Evolutionary conservation across 1,284 basidiomycete species (phyloP).

Genomic region (Apiotrichum laibachii): DNA sequence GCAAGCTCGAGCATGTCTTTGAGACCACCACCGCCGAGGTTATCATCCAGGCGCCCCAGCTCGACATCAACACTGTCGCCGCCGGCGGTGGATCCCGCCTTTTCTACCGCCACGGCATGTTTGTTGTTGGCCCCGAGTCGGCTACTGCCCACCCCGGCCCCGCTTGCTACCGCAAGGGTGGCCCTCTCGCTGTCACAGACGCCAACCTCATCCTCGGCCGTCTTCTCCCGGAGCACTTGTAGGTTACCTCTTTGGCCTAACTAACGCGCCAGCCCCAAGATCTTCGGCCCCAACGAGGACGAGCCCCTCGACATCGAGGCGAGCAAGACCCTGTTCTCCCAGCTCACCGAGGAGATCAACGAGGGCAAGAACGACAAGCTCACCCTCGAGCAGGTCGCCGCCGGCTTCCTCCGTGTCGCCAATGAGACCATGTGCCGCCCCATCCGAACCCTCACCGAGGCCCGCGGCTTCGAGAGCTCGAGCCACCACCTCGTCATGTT

Average conservation of each 20-base stretch:
- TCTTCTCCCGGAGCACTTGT: constrained; percentile 55
- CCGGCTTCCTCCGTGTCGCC: constrained; percentile 39
- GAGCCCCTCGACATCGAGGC: constrained; percentile 53
- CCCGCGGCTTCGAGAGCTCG: constrained; percentile 35
- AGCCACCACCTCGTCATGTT: constrained; percentile 41
- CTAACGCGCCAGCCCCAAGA: constrained; percentile 26
- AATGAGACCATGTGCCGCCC: constrained; percentile 47
- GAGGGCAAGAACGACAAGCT: constrained; percentile 28
- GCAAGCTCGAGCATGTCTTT: constrained; percentile 39
- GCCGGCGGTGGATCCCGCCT: constrained; percentile 47
- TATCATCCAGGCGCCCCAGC: constrained; percentile 72
- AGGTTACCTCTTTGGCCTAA: neutral
- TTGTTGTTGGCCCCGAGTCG: constrained; percentile 26
- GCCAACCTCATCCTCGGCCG: constrained; percentile 49
- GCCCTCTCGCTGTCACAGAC: constrained; percentile 47
- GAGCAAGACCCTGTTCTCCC: constrained; percentile 45
- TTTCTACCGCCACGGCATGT: constrained; percentile 43
- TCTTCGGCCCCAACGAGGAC: constrained; percentile 56
- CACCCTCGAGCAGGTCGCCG: constrained; percentile 35
- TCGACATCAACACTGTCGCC: constrained; percentile 41
- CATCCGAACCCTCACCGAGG: constrained; percentile 41
- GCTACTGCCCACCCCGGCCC: constrained; percentile 56
- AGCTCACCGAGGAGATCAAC: constrained; percentile 53
- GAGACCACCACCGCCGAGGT: constrained; percentile 75
- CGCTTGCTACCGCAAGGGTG: constrained; percentile 44